phyloP scores from a whole-genome alignment of 768 basidiomycete species.

The Fistulinella prunicolor region DNA sequence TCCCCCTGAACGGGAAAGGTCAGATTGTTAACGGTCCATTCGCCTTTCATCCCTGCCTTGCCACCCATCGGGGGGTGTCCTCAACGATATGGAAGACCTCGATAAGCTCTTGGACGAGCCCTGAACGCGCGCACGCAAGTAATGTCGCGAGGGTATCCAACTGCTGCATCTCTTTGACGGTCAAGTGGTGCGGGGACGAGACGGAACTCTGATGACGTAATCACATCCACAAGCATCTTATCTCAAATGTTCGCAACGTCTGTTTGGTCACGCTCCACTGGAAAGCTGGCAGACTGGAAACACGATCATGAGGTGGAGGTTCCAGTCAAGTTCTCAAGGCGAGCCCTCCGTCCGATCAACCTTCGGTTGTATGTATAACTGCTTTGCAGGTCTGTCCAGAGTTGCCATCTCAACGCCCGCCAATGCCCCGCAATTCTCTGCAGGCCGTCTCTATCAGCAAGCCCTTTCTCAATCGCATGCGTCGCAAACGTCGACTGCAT shows the following conservation, averaged over 20 bases:
- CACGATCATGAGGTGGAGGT: too few relatives aligned
- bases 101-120: conserved; percentile 77
- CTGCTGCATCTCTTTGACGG: conserved; percentile 46
- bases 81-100: conserved; percentile 82
- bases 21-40: conserved; percentile 82
- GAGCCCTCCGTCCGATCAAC: too few relatives aligned
- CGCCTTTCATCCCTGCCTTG: conserved; percentile 70
- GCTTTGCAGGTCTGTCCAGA: too few relatives aligned
- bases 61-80: conserved; percentile 74
- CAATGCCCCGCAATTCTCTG: conserved; percentile 21
- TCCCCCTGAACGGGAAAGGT: conserved; percentile 83
- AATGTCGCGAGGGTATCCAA: conserved; percentile 48
- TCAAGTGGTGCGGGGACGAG: conserved; percentile 28
- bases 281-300: too few relatives aligned
- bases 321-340: too few relatives aligned
- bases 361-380: too few relatives aligned
- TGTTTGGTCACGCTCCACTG: too few relatives aligned
- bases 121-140: conserved; percentile 64
- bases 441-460: conserved; percentile 23
- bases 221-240: too few relatives aligned
- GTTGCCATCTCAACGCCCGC: too few relatives aligned
- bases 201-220: too few relatives aligned
- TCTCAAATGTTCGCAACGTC: too few relatives aligned
- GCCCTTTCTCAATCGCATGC: conserved; percentile 28
- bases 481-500: conserved; percentile 33